phyloP scores from a whole-genome alignment of 805 yeast species.

The Kodamaea nitidulidarum region DNA sequence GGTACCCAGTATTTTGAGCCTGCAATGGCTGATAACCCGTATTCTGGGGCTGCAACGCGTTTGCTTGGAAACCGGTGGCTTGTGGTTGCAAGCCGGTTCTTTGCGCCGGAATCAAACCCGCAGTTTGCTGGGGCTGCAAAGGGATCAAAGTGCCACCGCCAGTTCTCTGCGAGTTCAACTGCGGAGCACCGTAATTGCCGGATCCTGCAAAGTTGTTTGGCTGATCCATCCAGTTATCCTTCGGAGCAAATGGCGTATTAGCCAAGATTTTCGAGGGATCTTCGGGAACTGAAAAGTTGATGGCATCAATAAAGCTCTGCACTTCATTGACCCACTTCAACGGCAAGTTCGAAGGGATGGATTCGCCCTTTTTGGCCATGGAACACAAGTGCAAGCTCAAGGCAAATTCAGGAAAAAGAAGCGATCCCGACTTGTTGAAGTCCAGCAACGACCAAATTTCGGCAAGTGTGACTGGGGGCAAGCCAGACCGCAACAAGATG shows the following conservation, averaged over 20 bases:
- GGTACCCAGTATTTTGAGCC: slow-evolving; percentile 39
- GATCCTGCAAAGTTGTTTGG: slow-evolving; percentile 1
- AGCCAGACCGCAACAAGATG: slow-evolving; percentile 73
- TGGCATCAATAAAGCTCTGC: slow-evolving; percentile 82
- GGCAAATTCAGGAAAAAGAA: slow-evolving; percentile 92
- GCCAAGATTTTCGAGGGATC: slow-evolving; percentile 38
- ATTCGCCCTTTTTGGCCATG: slow-evolving; percentile 69
- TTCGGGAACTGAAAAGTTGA: slow-evolving; percentile 73
- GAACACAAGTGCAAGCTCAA: slow-evolving; percentile 86
- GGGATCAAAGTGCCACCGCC: too few species aligned
- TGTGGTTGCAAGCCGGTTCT: slow-evolving; percentile 21
- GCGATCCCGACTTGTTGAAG: slow-evolving; percentile 76
- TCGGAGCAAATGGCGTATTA: slow-evolving; percentile 41
- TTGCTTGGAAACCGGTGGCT: too few species aligned
- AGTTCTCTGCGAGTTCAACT: slow-evolving; percentile 36
- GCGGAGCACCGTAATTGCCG: slow-evolving; percentile 18
- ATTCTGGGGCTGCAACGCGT: slow-evolving; percentile 37
- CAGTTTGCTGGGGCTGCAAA: slow-evolving; percentile 16
- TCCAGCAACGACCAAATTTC: slow-evolving; percentile 92
- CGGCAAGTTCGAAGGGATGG: slow-evolving; percentile 71
- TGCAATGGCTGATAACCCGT: slow-evolving; percentile 30
- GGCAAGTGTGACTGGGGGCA: slow-evolving; percentile 70
- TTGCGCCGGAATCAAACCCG: slow-evolving; percentile 16
- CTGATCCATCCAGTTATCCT: slow-evolving; percentile 26
- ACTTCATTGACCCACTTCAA: slow-evolving; percentile 77